These are phyloP conservation scores for Pichia sp. DNA, from an alignment of 1,139 yeast genomes.

Conservation along the genomic window DNA sequence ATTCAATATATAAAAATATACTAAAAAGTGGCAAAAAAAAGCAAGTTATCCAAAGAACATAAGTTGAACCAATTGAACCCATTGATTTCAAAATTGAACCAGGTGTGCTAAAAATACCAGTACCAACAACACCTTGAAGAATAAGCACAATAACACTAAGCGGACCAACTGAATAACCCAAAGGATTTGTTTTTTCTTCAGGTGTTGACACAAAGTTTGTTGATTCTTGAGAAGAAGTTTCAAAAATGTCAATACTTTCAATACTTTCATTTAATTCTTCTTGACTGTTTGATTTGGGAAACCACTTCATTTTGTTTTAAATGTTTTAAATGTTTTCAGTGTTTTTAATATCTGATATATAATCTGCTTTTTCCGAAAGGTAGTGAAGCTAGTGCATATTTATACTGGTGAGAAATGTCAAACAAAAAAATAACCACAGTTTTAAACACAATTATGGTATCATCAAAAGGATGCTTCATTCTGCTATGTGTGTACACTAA, in stretches of 20 bases:
- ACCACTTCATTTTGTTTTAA: neutral
- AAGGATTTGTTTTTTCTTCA: slow-evolving; percentile 34
- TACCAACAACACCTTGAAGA: slow-evolving; percentile 40
- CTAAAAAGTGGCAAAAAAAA: slow-evolving; percentile 35
- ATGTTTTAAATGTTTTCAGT: neutral
- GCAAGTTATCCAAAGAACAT: slow-evolving; percentile 38
- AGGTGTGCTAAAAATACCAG: slow-evolving; percentile 43
- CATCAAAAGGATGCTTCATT: too few species aligned
- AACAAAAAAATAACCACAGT: too few species aligned
- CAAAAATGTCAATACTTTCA: neutral
- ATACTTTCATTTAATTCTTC: neutral
- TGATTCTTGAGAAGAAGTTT: neutral
- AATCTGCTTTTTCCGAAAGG: too few species aligned
- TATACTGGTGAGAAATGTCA: too few species aligned
- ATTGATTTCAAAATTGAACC: slow-evolving; percentile 33
- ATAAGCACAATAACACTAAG: slow-evolving; percentile 31
- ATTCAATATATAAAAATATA: slow-evolving; percentile 35
- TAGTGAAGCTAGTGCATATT: too few species aligned
- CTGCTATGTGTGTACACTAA: too few species aligned
- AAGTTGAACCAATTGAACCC: slow-evolving; percentile 40
- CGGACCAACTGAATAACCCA: slow-evolving; percentile 34
- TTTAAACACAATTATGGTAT: too few species aligned
- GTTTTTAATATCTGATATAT: neutral
- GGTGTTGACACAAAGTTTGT: slow-evolving; percentile 31
- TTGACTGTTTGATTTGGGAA: neutral